Percentiles rank a stretch among this genome's conserved stretches.
Evolutionary conservation across 805 yeast species (phyloP).

Genomic region (Zygosaccharomyces rouxii): DNA sequence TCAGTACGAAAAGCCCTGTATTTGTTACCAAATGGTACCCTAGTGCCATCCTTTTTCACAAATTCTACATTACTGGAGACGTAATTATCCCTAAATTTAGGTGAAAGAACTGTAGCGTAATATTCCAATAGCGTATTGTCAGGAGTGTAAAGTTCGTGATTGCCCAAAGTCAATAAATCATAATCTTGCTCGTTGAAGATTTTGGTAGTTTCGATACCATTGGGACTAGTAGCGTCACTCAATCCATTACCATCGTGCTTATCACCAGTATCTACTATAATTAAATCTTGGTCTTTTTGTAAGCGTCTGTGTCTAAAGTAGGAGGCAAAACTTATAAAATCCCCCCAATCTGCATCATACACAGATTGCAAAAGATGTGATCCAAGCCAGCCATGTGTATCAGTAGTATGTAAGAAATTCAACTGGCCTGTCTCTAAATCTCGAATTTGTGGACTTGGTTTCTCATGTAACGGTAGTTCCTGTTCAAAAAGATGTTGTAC

Average conservation of each 20-base stretch:
- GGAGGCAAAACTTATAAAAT: conserved; percentile 63
- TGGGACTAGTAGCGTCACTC: conserved; percentile 70
- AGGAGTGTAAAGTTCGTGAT: conserved; percentile 79
- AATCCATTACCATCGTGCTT: conserved; percentile 93
- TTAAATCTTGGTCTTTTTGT: conserved; percentile 49
- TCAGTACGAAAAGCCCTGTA: conserved; percentile 63
- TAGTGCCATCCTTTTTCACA: conserved; percentile 38
- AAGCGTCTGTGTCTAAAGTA: conserved; percentile 41
- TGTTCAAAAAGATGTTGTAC: conserved; percentile 11
- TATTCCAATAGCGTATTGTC: conserved; percentile 64
- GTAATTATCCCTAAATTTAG: conserved; percentile 55
- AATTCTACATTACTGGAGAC: conserved; percentile 70
- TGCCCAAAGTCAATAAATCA: conserved; percentile 81
- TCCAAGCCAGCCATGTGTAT: conserved; percentile 95
- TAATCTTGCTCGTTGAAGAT: conserved; percentile 63
- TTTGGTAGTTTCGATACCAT: conserved; percentile 58
- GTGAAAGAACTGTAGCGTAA: conserved; percentile 49
- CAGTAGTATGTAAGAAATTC: conserved; percentile 91
- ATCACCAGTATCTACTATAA: conserved; percentile 86
- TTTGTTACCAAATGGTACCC: conserved; percentile 64
- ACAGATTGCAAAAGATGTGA: conserved; percentile 79
- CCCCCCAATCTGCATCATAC: conserved; percentile 90
- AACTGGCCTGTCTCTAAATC: conserved; percentile 64
- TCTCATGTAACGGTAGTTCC: not conserved
- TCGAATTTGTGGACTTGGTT: conserved; percentile 28